Evolutionary conservation across 306 rosid genomes (phyloP), one percentile per base, ranked within the genome.

Genomic region (Glycyrrhiza uralensis): DNA sequence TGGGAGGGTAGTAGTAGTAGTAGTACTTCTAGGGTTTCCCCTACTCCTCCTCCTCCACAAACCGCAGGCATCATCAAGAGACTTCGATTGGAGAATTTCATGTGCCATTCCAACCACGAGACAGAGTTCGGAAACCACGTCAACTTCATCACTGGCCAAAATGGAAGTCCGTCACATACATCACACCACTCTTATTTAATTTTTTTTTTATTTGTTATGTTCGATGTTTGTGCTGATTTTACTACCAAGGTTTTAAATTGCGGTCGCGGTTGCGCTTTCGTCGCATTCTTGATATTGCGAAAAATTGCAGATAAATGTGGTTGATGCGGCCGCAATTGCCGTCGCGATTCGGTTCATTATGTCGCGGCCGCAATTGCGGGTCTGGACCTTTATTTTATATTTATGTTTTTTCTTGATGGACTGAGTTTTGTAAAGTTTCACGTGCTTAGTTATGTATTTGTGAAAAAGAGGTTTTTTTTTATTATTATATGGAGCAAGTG

Each of bases 141-240:
- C 19, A 93, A 91, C 71, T 86, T 93, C 86, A 79, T 93, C 51
- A 89, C 96, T 4, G 98, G 98, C 17, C 98, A 91, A 75, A 93
- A 93, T 42, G 98, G 98, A 83, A 93, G 98, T 91, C 28, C 62
- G 96, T 74, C 1, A n/a, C n/a, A n/a, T n/a, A n/a, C n/a, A n/a
- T n/a, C n/a, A n/a, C n/a, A n/a, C n/a, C n/a, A n/a, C 14, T 23
- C 39, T 68, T 33, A 4, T 32, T 13, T 45, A 4, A 18, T 26
- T 19, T 1, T 0, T 14, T 23, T 23, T 11, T 5, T 17, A 41
- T 41, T 38, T 63, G 19, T 41, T 29, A 5, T 42, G 35, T 49
- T 6, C n/a, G 15, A 17, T 55, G 56, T 7, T 49, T 28, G 1
- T 26, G 14, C 22, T 12, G 4, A 46, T 63, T 38, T 32, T 10